phyloP scores from a whole-genome alignment of 2,329 filamentous ascomycete genomes.

The Salinomyces thailandicus region DNA sequence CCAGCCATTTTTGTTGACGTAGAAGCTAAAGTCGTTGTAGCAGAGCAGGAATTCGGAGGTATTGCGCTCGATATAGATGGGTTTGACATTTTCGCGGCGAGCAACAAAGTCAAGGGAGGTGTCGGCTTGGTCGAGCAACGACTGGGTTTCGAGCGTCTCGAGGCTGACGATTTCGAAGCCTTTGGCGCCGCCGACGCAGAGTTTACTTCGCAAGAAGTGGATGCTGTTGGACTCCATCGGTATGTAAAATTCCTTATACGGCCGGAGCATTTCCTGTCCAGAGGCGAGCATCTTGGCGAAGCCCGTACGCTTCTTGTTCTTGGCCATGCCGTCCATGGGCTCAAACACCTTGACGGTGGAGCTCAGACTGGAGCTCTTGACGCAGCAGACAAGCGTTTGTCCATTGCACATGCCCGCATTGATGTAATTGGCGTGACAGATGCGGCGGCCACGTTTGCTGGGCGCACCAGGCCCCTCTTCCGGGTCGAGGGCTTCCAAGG shows the following conservation, averaged over 20 bases:
- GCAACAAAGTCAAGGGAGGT: conserved; percentile 90
- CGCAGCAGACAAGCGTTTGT: conserved; percentile 87
- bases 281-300: conserved; percentile 91
- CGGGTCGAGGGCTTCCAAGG: conserved; percentile 73
- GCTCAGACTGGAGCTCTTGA: conserved; percentile 85
- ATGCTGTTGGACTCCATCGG: conserved; percentile 97
- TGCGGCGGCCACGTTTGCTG: conserved; percentile 84
- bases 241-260: conserved; percentile 98
- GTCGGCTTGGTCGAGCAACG: conserved; percentile 90
- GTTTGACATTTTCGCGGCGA: conserved; percentile 57
- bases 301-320: conserved; percentile 81
- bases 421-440: conserved; percentile 97
- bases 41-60: conserved; percentile 96
- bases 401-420: conserved; percentile 92
- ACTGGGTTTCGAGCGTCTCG: conserved; percentile 96
- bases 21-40: conserved; percentile 98
- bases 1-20: conserved; percentile 98
- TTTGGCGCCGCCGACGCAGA: conserved; percentile 89
- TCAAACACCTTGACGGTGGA: conserved; percentile 99
- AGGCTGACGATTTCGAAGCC: conserved; percentile 96
- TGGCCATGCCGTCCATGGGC: conserved; percentile 78
- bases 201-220: conserved; percentile 91
- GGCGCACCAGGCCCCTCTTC: conserved; percentile 64
- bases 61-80: conserved; percentile 93
- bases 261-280: conserved; percentile 88